Evolutionary conservation across 164 flowering plant genomes (phyloP), one percentile per base, ranked within the genome.

Genomic region (Berberis thunbergii): DNA sequence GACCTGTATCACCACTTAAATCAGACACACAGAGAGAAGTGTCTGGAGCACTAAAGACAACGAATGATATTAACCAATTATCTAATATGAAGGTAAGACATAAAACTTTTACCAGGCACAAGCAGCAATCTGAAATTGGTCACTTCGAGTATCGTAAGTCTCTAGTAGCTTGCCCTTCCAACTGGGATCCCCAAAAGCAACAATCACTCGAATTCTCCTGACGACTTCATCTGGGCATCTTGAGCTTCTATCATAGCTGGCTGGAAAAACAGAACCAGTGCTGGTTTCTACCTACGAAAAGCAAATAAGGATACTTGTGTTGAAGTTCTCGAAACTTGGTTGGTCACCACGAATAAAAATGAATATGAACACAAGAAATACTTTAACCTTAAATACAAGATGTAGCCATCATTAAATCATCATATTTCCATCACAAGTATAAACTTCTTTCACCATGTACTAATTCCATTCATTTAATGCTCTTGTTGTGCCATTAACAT

Each of bases 201-300:
- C 77, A 62, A 84, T 61, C 13, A 88, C 81, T 65, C 97, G 77
- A 65, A 94, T 69, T 70, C 96, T 76, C 73, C 98, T 72, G 11
- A 90, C 87, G 66, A 87, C 71, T 69, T 84, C 96, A 79, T 94
- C 98, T 2, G 98, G 98, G 68, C 92, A 80, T 70, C 96, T 86
- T n/a, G 86, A 75, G 61, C 80, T 77, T 68, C 70, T 67, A 72
- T 88, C 84, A 68, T 88, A 94, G 65, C 71, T 75, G 66, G 98
- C 91, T 43, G 97, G 98, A 49, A 63, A 42, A 3, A 85, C 60
- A 6, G 74, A 71, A 57, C 98, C 97, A 5, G 80, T 77, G 50
- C 76, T 68, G 54, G 97, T 79, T 64, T 88, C 88, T 11, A 86
- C 87, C 98, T 94, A 73, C 43, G 56, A 65, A 68, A 45, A 49